Base-by-base conservation (phyloP, 257 asterid genomes). In the Asclepias syriaca region DNA sequence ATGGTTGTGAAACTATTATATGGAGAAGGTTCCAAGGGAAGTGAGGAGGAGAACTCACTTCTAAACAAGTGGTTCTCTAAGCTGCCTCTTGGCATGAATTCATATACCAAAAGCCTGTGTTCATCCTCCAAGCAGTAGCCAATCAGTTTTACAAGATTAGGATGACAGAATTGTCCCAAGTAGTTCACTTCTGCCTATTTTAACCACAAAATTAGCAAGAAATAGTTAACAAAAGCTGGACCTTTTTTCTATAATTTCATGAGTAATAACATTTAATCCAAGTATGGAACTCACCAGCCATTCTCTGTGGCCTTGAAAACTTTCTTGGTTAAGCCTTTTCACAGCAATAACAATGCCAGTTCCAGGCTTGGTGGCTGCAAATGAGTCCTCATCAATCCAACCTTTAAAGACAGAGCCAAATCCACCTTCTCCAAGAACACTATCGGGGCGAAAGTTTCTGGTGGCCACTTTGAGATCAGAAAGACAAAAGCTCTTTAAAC, bases 341-440 rank as follows among this genome's bases (percentile, higher is more conserved):
- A 91, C 98, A 27, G 97, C 97, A 74, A 93, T 77, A 55, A 84
- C 80, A 75, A 85, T 61, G 46, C 98, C 97, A 0, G 96, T 82
- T 50, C 97, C 96, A 0, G 97, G 94, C 77, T 86, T 91, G 53
- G 96, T 66, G 49, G 96, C 93, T 16, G 87, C 75, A 2, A 77
- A 80, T 5, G 92, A 77, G 77, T 79, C 78, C 81, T 87, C 89
- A 79, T 93, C 96, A 34, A 93, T 82, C 97, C 98, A 90, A 57
- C 98, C 98, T 76, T 93, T 90, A 69, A 87, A 93, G 12, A 93
- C 97, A 0, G 97, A 85, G 39, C 98, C 97, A 60, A 87, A 89
- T 22, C 97, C 96, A 39, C 96, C 98, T 73, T 89, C 98, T 56
- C 97, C 98, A 0, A 93, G 77, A 51, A 89, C 87, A 49, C 96